These are phyloP conservation scores for Bidens hawaiensis DNA, from an alignment of 140 eudicot genomes.

Conservation along the genomic window DNA sequence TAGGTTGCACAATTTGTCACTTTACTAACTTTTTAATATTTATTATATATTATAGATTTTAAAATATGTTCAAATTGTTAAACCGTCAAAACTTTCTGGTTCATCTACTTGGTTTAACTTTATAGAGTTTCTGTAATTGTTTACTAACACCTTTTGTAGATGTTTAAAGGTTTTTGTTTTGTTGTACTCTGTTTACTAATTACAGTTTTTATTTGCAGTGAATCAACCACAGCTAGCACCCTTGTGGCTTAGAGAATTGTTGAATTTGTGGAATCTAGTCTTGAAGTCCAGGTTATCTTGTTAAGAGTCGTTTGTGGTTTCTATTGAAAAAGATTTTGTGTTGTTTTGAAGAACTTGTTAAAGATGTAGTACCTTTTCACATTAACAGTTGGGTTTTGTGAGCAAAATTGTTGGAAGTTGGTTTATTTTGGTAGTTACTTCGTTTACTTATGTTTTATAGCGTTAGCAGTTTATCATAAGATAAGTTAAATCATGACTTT, in stretches of 20 bases:
- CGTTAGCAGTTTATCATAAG: too few species aligned
- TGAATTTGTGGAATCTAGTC: neutral
- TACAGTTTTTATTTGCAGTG: conserved; percentile 9
- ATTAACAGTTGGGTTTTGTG: neutral
- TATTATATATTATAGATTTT: too few species aligned
- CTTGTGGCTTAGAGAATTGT: conserved; percentile 22
- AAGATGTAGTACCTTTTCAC: neutral
- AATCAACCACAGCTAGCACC: conserved; percentile 30
- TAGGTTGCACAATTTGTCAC: too few species aligned
- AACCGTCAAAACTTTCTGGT: neutral
- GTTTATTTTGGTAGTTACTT: neutral
- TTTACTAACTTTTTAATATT: too few species aligned
- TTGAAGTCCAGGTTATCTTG: neutral
- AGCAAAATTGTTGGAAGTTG: neutral
- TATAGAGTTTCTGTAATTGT: neutral
- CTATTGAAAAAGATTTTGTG: neutral
- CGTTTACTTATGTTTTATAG: neutral
- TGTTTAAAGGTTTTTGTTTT: neutral
- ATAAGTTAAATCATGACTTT: neutral
- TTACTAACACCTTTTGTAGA: neutral
- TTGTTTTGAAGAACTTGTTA: conserved; percentile 4
- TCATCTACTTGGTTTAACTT: neutral
- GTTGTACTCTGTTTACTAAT: neutral
- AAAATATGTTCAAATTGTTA: neutral
- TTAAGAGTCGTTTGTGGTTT: neutral